phyloP scores from a whole-genome alignment of 1,139 yeast species.

The Casaregolazyma lundiana region DNA sequence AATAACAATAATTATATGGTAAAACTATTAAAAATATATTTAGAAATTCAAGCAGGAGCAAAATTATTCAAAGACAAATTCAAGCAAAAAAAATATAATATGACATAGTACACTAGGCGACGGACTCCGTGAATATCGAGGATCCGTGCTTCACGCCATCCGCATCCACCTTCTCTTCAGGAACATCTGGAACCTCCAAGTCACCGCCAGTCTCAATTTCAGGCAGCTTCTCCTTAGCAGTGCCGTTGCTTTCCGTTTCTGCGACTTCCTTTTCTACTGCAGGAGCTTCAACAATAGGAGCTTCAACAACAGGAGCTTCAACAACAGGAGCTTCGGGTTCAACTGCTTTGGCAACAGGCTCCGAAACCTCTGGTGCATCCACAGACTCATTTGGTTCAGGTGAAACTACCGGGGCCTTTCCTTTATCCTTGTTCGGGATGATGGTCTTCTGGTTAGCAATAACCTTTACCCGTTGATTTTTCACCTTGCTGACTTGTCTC shows the following conservation, averaged over 20 bases:
- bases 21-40: slow-evolving; percentile 9
- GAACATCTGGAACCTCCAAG: neutral
- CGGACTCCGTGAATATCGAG: neutral
- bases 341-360: slow-evolving; percentile 1
- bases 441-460: slow-evolving; percentile 6
- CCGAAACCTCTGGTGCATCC: slow-evolving; percentile 8
- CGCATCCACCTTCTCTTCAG: neutral
- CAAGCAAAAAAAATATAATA: neutral
- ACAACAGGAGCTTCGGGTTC: slow-evolving; percentile 8
- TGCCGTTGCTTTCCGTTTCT: neutral
- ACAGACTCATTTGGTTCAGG: slow-evolving; percentile 9
- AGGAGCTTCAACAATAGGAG: slow-evolving; percentile 13
- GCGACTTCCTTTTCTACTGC: neutral
- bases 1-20: slow-evolving; percentile 5
- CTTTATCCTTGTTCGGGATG: slow-evolving; percentile 7
- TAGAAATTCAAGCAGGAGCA: slow-evolving; percentile 10
- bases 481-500: slow-evolving; percentile 10
- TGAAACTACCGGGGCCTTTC: slow-evolving; percentile 7
- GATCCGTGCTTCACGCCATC: neutral
- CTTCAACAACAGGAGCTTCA: slow-evolving; percentile 10
- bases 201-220: neutral
- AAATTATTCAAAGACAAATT: slow-evolving; percentile 1
- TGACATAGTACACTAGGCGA: neutral
- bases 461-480: slow-evolving; percentile 13
- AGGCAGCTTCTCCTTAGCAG: neutral